phyloP scores from a whole-genome alignment of 331 rosid genomes.

The Stylosanthes scabra region DNA sequence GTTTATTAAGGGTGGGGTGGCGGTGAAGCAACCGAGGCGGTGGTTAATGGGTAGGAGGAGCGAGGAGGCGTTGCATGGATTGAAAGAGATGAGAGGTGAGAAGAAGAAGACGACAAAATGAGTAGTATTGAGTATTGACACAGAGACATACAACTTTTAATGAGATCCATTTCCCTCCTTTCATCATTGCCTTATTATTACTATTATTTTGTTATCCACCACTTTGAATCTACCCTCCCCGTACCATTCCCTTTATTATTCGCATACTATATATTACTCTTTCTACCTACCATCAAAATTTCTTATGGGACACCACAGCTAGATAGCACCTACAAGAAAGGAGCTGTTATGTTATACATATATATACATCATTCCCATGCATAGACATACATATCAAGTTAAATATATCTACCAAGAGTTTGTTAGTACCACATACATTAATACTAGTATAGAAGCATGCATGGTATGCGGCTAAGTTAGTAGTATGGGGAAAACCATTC shows the following conservation, averaged over 20 bases:
- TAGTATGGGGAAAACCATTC: not conserved
- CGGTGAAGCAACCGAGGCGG: conserved; percentile 49
- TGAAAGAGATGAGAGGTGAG: too few relatives aligned
- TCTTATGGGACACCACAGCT: not conserved
- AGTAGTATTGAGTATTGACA: conserved; percentile 36
- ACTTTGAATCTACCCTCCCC: conserved; percentile 44
- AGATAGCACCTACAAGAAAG: too few relatives aligned
- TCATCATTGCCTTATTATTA: conserved; percentile 83
- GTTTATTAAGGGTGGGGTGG: too few relatives aligned
- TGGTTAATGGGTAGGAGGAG: conserved; percentile 58
- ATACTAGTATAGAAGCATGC: not conserved
- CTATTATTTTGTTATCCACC: conserved; percentile 51
- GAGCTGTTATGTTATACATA: too few relatives aligned
- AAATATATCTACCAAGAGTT: too few relatives aligned
- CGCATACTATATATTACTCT: conserved; percentile 33
- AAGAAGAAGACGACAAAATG: conserved; percentile 47
- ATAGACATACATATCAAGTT: too few relatives aligned
- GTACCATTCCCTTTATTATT: conserved; percentile 39
- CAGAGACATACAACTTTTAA: too few relatives aligned
- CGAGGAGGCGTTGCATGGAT: too few relatives aligned
- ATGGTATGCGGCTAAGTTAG: conserved; percentile 5
- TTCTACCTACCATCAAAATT: not conserved
- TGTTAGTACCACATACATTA: too few relatives aligned
- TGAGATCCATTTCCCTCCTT: too few relatives aligned
- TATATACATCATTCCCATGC: too few relatives aligned